These are phyloP conservation scores for Kodamaea jinghongensis DNA, from an alignment of 805 yeast genomes.

Conservation along the genomic window DNA sequence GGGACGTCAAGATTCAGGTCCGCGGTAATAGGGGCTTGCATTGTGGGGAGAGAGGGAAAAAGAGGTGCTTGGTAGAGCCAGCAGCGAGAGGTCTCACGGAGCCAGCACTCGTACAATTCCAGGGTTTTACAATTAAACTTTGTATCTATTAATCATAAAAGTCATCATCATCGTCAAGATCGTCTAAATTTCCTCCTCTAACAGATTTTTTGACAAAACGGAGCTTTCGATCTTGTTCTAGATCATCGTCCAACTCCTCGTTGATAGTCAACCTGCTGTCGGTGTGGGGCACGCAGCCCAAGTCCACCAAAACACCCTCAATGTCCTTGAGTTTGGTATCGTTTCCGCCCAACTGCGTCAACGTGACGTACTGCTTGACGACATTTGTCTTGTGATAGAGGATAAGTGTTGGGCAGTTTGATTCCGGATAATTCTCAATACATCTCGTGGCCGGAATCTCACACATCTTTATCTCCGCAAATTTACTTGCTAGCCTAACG, in stretches of 20 bases:
- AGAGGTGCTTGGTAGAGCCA: too few species aligned
- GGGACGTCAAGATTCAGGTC: too few species aligned
- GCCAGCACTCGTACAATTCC: too few species aligned
- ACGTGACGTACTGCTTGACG: constrained; percentile 74
- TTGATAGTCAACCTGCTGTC: constrained; percentile 69
- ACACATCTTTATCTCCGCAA: constrained; percentile 81
- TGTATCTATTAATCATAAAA: constrained; percentile 21
- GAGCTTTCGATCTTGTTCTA: constrained; percentile 50
- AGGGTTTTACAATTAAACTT: background rate
- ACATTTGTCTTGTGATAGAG: constrained; percentile 79
- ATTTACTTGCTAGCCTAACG: constrained; percentile 57
- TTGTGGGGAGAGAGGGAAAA: too few species aligned
- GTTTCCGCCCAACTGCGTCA: constrained; percentile 82
- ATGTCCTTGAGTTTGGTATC: constrained; percentile 66
- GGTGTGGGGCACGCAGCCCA: constrained; percentile 60
- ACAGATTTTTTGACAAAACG: constrained; percentile 59
- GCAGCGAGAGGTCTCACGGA: too few species aligned
- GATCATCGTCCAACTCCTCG: constrained; percentile 50
- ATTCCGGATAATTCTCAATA: constrained; percentile 86
- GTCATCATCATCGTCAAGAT: constrained; percentile 34
- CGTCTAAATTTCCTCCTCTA: constrained; percentile 35
- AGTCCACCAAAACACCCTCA: constrained; percentile 65
- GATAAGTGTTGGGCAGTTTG: constrained; percentile 86
- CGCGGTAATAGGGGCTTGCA: too few species aligned
- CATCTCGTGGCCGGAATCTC: constrained; percentile 92